Evolutionary conservation across 2,329 filamentous ascomycete species (phyloP), one percentile per base, ranked within the genome.

Genomic region (Zymoseptoria crescenta): DNA sequence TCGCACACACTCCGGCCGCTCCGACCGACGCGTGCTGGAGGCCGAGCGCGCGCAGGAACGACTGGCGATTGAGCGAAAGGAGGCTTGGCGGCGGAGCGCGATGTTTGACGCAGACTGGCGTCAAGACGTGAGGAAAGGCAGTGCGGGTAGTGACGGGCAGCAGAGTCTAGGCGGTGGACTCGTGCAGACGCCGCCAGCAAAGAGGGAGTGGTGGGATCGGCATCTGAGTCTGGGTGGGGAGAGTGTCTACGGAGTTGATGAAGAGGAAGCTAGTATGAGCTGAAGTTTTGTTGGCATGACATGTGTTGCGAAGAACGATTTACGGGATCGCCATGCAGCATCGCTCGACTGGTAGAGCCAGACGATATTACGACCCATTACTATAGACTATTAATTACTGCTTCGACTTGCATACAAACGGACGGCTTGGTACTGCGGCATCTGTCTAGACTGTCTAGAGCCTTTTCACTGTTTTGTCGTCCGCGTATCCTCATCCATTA

Each of bases 41-140:
- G 69, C 68, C 4, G 71, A 74, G 54, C 68, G 68, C 59, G 76
- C 76, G 20, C 68, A 73, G 28, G 65, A 70, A 57, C 65, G 76
- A 56, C 59, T 78, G 56, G 72, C 72, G 55, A 51, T 73, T 45
- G 76, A 79, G 68, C 69, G 69, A 69, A 67, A 63, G 50, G 65
- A 71, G 24, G 65, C 61, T 61, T 55, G 68, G 35, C 13, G 35
- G 4, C 13, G 35, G 35, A 45, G 35, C 35, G 35, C 35, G 35
- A 16, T 45, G 35, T 3, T 45, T 13, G 35, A 45, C 16, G 16
- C 35, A 6, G 35, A 45, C 35, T 10, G 35, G 13, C 35, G 35
- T 16, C 35, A 45, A n/a, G 59, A 65, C 13, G 63, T 65, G 54
- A 59, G 66, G 51, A 57, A 64, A 21, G 57, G 59, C 49, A 66